phyloP scores from a whole-genome alignment of 495 filamentous ascomycete species.

The Pyrenula massariospora region DNA sequence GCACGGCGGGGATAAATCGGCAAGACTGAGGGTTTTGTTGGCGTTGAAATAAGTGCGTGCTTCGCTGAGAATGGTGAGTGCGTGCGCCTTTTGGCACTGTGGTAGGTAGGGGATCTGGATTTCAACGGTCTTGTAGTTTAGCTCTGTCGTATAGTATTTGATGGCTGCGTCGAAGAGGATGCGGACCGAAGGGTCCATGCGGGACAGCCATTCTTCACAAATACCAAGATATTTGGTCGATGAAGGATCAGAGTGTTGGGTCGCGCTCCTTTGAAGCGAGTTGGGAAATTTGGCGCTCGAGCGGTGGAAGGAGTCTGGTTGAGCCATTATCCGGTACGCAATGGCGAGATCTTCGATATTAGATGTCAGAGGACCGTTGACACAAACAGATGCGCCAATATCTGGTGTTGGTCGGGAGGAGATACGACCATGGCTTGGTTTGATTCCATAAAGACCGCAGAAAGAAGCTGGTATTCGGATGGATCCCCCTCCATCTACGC shows the following conservation, averaged over 20 bases:
- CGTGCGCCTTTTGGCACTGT: constrained; percentile 67
- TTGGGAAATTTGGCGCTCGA: constrained; percentile 6
- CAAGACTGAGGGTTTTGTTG: constrained; percentile 15
- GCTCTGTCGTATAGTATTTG: constrained; percentile 40
- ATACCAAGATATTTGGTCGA: not conserved
- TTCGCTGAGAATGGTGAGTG: constrained; percentile 68
- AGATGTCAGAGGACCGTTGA: constrained; percentile 64
- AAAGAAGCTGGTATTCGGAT: constrained; percentile 72
- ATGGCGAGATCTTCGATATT: constrained; percentile 74
- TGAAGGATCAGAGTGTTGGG: constrained; percentile 51
- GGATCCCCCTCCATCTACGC: constrained; percentile 79
- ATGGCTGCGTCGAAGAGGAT: constrained; percentile 48
- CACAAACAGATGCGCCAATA: constrained; percentile 50
- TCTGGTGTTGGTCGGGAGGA: constrained; percentile 48
- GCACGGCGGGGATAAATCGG: constrained; percentile 54
- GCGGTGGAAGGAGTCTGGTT: constrained; percentile 43
- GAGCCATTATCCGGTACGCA: constrained; percentile 65
- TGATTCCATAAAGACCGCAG: constrained; percentile 82
- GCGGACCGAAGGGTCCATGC: constrained; percentile 51
- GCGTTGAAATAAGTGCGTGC: constrained; percentile 32
- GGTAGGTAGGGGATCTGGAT: constrained; percentile 67
- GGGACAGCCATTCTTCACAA: constrained; percentile 47
- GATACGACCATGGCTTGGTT: constrained; percentile 69
- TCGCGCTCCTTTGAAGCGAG: constrained; percentile 35
- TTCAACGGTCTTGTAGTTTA: constrained; percentile 56